Conservation (phyloP, 179 eudicot species). For the Beta macrorhiza region DNA sequence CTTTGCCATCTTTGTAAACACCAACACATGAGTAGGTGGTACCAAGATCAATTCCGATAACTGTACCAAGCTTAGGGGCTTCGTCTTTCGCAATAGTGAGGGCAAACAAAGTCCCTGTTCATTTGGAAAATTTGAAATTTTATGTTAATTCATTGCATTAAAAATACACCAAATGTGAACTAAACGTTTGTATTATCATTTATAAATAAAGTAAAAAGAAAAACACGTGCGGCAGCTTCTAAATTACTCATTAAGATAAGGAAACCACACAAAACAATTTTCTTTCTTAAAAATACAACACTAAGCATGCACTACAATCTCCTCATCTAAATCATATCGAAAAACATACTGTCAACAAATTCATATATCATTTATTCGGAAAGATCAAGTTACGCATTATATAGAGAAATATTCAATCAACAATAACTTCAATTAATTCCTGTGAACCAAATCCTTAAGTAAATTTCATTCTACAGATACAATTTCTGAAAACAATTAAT, state of each 20-base stretch:
- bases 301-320: neutral
- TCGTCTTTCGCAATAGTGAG: constrained; percentile 40
- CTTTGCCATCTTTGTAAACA: constrained; percentile 41
- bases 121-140: neutral
- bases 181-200: neutral
- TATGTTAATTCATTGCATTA: constrained; percentile 4
- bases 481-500: neutral
- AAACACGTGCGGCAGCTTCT: no score
- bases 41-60: constrained; percentile 43
- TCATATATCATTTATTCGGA: neutral
- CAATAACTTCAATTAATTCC: neutral
- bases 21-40: constrained; percentile 46
- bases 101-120: constrained; percentile 38
- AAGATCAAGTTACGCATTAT: neutral
- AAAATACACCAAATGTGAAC: neutral
- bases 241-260: neutral
- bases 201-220: neutral
- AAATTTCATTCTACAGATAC: neutral
- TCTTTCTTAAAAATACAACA: neutral
- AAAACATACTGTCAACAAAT: neutral
- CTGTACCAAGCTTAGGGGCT: constrained; percentile 50
- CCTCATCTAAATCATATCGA: neutral
- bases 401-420: neutral
- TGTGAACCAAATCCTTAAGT: neutral
- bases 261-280: neutral